Percentiles rank a stretch among this genome's conserved stretches.
Evolutionary conservation across 192 early-diverging fungal genomes (phyloP).

Genomic region (Rhizophagus clarus): DNA sequence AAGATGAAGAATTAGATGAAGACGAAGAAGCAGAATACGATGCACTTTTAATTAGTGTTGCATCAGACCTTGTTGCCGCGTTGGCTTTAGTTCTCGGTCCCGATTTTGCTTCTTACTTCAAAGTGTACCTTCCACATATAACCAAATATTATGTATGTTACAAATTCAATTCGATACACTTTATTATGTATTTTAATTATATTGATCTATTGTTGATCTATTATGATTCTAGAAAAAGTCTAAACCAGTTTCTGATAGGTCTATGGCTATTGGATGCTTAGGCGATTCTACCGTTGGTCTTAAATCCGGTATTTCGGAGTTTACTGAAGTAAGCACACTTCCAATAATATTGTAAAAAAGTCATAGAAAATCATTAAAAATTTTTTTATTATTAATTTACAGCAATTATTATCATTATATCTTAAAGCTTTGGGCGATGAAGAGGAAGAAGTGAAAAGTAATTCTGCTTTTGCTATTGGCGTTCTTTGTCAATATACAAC

Average conservation of each 20-base stretch:
- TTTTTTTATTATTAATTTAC: constrained; percentile 28
- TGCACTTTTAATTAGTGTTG: constrained; percentile 74
- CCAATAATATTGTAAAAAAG: background rate
- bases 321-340: constrained; percentile 54
- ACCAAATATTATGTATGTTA: constrained; percentile 70
- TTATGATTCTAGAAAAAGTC: constrained; percentile 55
- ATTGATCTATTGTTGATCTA: too few species aligned
- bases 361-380: background rate
- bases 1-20: constrained; percentile 67
- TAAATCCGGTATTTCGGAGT: constrained; percentile 57
- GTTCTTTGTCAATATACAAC: constrained; percentile 66
- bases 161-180: background rate
- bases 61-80: constrained; percentile 81
- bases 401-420: constrained; percentile 69
- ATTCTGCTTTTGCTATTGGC: constrained; percentile 83
- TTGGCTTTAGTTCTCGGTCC: constrained; percentile 74
- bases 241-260: constrained; percentile 74
- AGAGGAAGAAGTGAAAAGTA: constrained; percentile 83
- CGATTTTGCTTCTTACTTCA: constrained; percentile 73
- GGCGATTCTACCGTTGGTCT: constrained; percentile 77
- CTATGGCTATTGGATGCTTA: constrained; percentile 88
- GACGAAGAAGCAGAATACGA: constrained; percentile 88
- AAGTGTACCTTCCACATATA: constrained; percentile 80
- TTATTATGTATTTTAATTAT: background rate
- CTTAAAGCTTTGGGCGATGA: constrained; percentile 73